Conservation (phyloP, 1,139 yeast species). For the Pichia norvegensis region DNA sequence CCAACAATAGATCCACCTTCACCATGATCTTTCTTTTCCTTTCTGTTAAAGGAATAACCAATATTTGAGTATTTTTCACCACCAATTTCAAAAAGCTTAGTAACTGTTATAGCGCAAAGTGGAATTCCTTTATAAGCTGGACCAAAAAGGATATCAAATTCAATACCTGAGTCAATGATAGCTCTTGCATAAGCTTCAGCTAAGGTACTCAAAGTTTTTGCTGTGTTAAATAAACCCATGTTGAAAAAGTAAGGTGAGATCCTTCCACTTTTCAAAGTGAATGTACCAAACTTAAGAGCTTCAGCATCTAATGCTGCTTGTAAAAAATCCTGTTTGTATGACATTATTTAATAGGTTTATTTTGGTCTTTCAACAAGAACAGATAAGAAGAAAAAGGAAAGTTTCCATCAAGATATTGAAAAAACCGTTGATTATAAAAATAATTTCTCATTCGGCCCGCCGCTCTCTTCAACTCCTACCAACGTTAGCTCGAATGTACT, state of each 20-base stretch:
- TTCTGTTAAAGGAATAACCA: slow-evolving; percentile 72
- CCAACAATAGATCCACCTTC: slow-evolving; percentile 97
- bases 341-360: too few species aligned
- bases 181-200: slow-evolving; percentile 88
- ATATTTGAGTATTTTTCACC: slow-evolving; percentile 61
- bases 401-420: too few species aligned
- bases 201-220: slow-evolving; percentile 64
- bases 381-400: too few species aligned
- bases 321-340: slow-evolving; percentile 41
- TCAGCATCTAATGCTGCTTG: slow-evolving; percentile 73
- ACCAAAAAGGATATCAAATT: slow-evolving; percentile 88
- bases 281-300: slow-evolving; percentile 80
- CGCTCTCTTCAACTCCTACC: too few species aligned
- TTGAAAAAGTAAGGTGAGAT: slow-evolving; percentile 95
- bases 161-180: slow-evolving; percentile 68
- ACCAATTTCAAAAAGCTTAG: slow-evolving; percentile 84
- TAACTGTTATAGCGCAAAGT: slow-evolving; percentile 84
- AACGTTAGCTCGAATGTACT: too few species aligned
- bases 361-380: too few species aligned
- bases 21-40: slow-evolving; percentile 96
- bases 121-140: slow-evolving; percentile 99
- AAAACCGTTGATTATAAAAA: too few species aligned
- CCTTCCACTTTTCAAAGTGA: slow-evolving; percentile 88
- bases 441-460: too few species aligned
- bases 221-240: slow-evolving; percentile 81